These are phyloP conservation scores for Candida cerambycidarum DNA, from an alignment of 805 yeast species.

Conservation along the genomic window DNA sequence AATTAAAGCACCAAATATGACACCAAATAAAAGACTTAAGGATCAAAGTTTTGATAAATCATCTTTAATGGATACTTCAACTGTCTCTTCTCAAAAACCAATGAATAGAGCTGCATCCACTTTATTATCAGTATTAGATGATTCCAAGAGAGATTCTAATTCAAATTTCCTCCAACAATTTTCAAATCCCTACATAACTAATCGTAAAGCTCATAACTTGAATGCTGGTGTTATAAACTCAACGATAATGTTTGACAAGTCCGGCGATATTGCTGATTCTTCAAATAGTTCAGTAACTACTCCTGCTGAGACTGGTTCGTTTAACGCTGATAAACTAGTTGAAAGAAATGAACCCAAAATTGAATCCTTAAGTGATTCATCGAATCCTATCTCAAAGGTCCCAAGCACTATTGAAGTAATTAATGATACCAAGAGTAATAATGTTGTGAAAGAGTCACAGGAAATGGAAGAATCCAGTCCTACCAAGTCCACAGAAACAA, in stretches of 20 bases:
- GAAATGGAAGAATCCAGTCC: background rate
- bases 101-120: conserved; percentile 34
- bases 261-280: conserved; percentile 14
- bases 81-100: conserved; percentile 9
- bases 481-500: background rate
- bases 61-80: conserved; percentile 4
- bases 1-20: conserved; percentile 28
- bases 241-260: conserved; percentile 33
- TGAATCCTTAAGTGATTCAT: background rate
- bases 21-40: conserved; percentile 11
- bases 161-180: conserved; percentile 30
- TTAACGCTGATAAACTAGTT: conserved; percentile 2
- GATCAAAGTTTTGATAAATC: background rate
- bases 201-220: conserved; percentile 14
- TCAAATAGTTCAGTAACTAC: conserved; percentile 14
- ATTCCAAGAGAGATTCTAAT: conserved; percentile 10
- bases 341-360: conserved; percentile 4
- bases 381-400: background rate
- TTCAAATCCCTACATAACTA: conserved; percentile 22
- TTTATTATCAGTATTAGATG: conserved; percentile 39
- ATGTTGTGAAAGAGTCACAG: background rate
- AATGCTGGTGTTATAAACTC: conserved; percentile 38
- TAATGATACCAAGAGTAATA: background rate
- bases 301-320: conserved; percentile 11
- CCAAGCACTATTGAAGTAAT: conserved; percentile 3